Evolutionary conservation across 1,139 yeast species (phyloP), one percentile per base, ranked within the genome.

Genomic region (Geotrichum carabidarum): DNA sequence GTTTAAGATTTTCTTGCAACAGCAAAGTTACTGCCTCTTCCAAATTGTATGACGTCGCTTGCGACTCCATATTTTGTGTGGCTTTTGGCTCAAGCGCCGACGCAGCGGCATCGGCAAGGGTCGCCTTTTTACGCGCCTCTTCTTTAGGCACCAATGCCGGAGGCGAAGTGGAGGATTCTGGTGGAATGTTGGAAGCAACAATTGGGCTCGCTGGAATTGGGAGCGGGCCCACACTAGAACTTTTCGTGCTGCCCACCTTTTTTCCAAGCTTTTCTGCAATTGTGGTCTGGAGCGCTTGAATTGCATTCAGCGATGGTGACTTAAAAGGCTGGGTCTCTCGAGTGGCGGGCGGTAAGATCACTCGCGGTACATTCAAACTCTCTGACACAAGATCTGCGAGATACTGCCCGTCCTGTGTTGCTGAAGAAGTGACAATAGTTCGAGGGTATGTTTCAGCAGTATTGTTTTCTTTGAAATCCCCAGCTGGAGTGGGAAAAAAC

Each of bases 281-380:
- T 22, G 58, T 54, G 18, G 46, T 46, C 38, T 56, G 58, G 11
- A 56, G 49, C 2, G 54, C 58, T 32, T 56, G 57, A 22, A 56
- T 56, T 35, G 55, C 37, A 36, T 45, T 48, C 42, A 54, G 31
- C 2, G 52, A 43, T 8, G 58, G 58, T 30, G 48, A 41, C 36
- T 45, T 37, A 22, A 35, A 36, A 30, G 30, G 14, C 36, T 22
- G 34, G 36, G 46, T 9, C n/a, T 30, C 36, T 9, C 46, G 35
- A 12, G 14, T 17, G 8, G 40, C 15, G 6, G 44, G 44, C n/a
- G 44, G 44, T 14, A 42, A 14, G 27, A 42, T 27, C 34, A 42
- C 44, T 2, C 44, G 44, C 34, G 44, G 44, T 3, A 18, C 30
- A 17, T n/a, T 37, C 15, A 17, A n/a, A n/a, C 15, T 37, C 17